Percentiles rank a stretch among this genome's conserved stretches.
These are phyloP conservation scores for Penicillium psychrofluorescens DNA, from an alignment of 495 filamentous ascomycete genomes.

Conservation along the genomic window DNA sequence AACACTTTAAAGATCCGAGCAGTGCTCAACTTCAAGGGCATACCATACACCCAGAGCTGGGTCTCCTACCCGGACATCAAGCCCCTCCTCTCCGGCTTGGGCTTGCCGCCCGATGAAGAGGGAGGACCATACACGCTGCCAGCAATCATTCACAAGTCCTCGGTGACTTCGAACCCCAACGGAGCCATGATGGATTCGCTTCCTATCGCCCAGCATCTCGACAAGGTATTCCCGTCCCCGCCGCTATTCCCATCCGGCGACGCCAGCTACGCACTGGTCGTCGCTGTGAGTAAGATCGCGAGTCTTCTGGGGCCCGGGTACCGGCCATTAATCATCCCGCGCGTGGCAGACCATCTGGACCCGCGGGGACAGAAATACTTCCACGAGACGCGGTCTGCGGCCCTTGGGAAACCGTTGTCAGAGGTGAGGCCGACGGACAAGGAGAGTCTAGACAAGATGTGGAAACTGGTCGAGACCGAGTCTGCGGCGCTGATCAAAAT, in stretches of 20 bases:
- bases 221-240: conserved; percentile 23
- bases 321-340: conserved; percentile 10
- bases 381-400: conserved; percentile 18
- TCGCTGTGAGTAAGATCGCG: conserved; percentile 9
- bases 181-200: conserved; percentile 32
- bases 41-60: conserved; percentile 34
- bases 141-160: conserved; percentile 24
- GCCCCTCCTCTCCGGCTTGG: conserved; percentile 20
- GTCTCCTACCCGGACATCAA: conserved; percentile 37
- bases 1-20: conserved; percentile 32
- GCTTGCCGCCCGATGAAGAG: conserved; percentile 14
- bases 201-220: conserved; percentile 29
- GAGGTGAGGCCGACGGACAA: conserved; percentile 19
- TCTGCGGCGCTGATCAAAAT: conserved; percentile 9
- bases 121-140: conserved; percentile 28
- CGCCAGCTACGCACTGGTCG: conserved; percentile 18
- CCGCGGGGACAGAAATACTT: conserved; percentile 25
- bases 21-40: conserved; percentile 33
- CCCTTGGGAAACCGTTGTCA: conserved; percentile 23
- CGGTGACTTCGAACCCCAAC: conserved; percentile 16
- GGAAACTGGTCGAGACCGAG: conserved; percentile 11
- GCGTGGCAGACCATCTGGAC: conserved; percentile 17
- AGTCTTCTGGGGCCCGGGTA: background rate
- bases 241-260: conserved; percentile 28
- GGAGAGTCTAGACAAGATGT: conserved; percentile 6